A percentile compares a stretch with the other conserved stretches of the same genome.
Evolutionary conservation across 805 yeast species (phyloP).

Genomic region (Lipomyces chichibuensis): DNA sequence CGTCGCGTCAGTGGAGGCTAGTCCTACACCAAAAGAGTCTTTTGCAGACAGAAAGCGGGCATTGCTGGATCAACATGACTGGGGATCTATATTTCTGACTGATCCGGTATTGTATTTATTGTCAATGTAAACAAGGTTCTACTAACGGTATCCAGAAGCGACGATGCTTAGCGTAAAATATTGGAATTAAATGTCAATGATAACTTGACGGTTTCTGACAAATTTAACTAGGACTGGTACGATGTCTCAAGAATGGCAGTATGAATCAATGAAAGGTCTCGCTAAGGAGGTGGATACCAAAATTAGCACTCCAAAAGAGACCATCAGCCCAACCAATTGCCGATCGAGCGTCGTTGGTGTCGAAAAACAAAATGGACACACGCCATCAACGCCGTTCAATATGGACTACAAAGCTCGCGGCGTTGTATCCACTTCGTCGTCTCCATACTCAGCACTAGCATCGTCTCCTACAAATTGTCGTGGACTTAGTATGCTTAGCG

Average conservation of each 20-base stretch:
- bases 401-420: background rate
- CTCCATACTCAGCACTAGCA: constrained; percentile 1
- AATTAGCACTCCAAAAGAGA: background rate
- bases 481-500: background rate
- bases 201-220: background rate
- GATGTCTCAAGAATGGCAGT: background rate
- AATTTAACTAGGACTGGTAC: background rate
- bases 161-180: constrained; percentile 4
- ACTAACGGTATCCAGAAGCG: background rate
- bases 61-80: constrained; percentile 14
- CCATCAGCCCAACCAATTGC: background rate
- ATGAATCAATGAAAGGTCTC: background rate
- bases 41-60: constrained; percentile 12
- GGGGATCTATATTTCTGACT: constrained; percentile 10
- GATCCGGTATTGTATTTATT: constrained; percentile 2
- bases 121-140: background rate
- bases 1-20: background rate
- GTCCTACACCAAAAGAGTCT: background rate
- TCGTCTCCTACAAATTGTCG: background rate
- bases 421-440: background rate
- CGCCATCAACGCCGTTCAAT: background rate
- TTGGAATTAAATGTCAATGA: background rate
- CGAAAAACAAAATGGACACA: background rate
- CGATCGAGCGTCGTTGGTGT: background rate
- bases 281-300: background rate